A percentile compares a stretch with the other conserved stretches of the same genome.
Conservation (phyloP, 2,329 filamentous ascomycete genomes). For the Chalara sp. region DNA sequence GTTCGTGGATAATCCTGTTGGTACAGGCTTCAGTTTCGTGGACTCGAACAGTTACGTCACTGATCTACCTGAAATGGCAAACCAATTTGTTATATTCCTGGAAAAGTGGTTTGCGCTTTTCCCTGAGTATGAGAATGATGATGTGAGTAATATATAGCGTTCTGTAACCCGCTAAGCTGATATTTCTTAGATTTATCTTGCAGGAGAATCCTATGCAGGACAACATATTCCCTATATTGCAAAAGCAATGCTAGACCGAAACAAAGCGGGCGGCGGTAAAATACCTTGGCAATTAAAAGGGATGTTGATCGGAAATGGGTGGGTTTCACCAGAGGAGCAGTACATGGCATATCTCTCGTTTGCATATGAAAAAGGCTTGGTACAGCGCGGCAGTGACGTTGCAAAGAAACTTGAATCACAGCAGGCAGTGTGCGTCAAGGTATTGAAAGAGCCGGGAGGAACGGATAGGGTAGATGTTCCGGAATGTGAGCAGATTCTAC, state of each 20-base stretch:
- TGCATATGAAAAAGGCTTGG: conserved; percentile 68
- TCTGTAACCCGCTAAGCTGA: conserved; percentile 16
- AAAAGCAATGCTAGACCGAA: conserved; percentile 82
- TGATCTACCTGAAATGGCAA: conserved; percentile 82
- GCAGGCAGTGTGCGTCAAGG: conserved; percentile 59
- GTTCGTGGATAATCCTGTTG: conserved; percentile 95
- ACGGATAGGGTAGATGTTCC: conserved; percentile 58
- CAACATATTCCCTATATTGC: conserved; percentile 97
- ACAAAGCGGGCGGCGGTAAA: conserved; percentile 50
- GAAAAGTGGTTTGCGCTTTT: conserved; percentile 90
- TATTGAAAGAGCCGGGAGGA: conserved; percentile 50
- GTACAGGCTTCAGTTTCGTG: conserved; percentile 93
- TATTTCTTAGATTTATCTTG: conserved; percentile 69
- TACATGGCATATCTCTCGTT: conserved; percentile 82
- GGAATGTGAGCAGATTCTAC: conserved; percentile 72
- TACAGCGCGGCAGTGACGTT: conserved; percentile 58
- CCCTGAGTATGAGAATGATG: conserved; percentile 84
- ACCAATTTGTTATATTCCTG: conserved; percentile 80
- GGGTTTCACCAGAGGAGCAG: conserved; percentile 87
- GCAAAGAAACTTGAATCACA: conserved; percentile 62
- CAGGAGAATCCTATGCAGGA: conserved; percentile 93
- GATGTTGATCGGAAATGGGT: conserved; percentile 92
- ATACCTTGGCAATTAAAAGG: conserved; percentile 73
- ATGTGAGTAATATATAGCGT: conserved; percentile 55
- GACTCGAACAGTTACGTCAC: conserved; percentile 81